A percentile compares a stretch with the other conserved stretches of the same genome.
These are phyloP conservation scores for Trifolium pratense DNA, from an alignment of 306 rosid genomes.

Conservation along the genomic window DNA sequence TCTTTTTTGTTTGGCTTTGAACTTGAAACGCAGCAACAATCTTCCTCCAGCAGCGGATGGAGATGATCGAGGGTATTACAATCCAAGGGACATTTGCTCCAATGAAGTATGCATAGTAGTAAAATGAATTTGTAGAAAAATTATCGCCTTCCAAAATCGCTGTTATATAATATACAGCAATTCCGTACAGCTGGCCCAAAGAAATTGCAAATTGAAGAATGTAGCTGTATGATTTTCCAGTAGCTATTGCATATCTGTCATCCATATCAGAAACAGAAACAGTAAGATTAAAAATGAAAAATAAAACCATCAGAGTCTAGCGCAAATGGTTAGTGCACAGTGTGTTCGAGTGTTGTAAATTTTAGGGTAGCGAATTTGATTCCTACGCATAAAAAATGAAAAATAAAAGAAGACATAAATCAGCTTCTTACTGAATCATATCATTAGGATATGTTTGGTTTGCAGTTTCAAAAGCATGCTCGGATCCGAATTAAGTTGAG, in stretches of 20 bases:
- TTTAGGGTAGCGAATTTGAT: too few species aligned
- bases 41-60: slow-evolving; percentile 77
- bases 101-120: slow-evolving; percentile 77
- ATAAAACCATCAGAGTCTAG: background rate
- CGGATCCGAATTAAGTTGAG: too few species aligned
- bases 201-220: slow-evolving; percentile 86
- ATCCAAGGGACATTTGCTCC: slow-evolving; percentile 78
- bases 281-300: slow-evolving; percentile 1
- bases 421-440: background rate
- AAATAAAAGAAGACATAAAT: background rate
- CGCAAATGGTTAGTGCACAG: too few species aligned
- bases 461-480: background rate
- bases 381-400: background rate
- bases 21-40: slow-evolving; percentile 56
- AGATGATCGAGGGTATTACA: slow-evolving; percentile 67
- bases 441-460: background rate
- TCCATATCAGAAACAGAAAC: slow-evolving; percentile 20
- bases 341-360: too few species aligned
- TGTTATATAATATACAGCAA: slow-evolving; percentile 68
- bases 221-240: slow-evolving; percentile 72
- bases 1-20: slow-evolving; percentile 64
- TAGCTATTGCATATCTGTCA: slow-evolving; percentile 80
- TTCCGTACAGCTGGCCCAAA: slow-evolving; percentile 85
- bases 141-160: slow-evolving; percentile 66
- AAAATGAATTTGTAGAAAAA: background rate